A percentile compares a stretch with the other conserved stretches of the same genome.
Evolutionary conservation across 2,329 filamentous ascomycete genomes (phyloP).

Genomic region (Didymella pinodella): DNA sequence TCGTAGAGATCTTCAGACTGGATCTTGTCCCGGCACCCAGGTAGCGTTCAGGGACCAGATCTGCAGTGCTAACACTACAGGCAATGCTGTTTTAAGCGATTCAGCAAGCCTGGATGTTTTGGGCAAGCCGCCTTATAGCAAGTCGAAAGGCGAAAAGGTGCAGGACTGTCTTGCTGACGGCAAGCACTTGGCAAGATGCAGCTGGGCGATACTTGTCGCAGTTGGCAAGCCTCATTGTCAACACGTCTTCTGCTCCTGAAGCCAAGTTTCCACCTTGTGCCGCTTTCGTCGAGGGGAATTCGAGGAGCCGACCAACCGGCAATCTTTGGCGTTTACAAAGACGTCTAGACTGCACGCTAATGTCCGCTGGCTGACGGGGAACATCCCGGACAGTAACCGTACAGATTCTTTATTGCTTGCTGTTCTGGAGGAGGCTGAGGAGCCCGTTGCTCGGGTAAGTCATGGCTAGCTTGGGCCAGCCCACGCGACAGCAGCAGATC

Average conservation of each 20-base stretch:
- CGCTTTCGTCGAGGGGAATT: neutral
- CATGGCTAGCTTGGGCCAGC: neutral
- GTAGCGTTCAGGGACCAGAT: conserved; percentile 10
- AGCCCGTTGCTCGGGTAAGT: neutral
- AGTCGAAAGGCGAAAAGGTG: conserved; percentile 3
- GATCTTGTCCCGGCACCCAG: neutral
- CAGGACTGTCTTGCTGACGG: neutral
- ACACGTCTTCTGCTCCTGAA: neutral
- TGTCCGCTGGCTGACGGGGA: neutral
- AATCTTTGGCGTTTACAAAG: neutral
- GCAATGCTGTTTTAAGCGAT: conserved; percentile 16
- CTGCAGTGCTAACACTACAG: neutral
- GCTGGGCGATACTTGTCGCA: conserved; percentile 2
- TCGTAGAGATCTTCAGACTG: neutral
- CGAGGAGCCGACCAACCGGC: neutral
- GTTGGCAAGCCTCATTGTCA: neutral
- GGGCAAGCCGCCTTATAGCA: conserved; percentile 10
- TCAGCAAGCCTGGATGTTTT: conserved; percentile 14
- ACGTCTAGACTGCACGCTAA: neutral
- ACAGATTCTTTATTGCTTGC: neutral
- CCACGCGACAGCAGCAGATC: neutral
- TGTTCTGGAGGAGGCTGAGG: conserved; percentile 1
- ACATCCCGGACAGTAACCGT: neutral
- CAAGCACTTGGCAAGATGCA: neutral
- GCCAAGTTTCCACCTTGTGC: neutral